Base-by-base conservation (phyloP, 306 rosid genomes). In the Sphenostylis stenocarpa region DNA sequence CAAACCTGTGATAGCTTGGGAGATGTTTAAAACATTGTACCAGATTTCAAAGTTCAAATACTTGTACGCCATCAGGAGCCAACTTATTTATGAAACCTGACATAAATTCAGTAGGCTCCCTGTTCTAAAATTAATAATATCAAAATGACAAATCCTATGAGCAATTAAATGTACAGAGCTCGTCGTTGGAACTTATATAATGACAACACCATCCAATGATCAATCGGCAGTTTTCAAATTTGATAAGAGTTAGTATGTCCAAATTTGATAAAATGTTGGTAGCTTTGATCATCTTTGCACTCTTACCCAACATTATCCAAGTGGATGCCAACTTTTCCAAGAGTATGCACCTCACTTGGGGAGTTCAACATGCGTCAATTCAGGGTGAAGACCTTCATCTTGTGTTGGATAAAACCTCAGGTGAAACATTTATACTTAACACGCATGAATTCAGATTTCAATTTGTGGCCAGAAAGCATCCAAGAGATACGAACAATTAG, bases 361-460 rank as follows among this genome's bases (percentile, higher is more conserved):
- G 94, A 43, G 47, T 38, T 65, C 83, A 81, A 61, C 88, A 82
- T 23, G 85, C 92, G 36, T 36, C 84, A 60, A 73, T 90, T 72
- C 19, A 21, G 67, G 93, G 88, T 36, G 92, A 90, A 20, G 87
- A 87, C 73, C 91, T 90, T 78, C 85, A 87, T 39, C 94, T 93
- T 21, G 94, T 87, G 70, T 84, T 89, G 47, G 90, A 87, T 80
- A 75, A 67, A 77, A 74, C 81, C 67, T 82, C 94, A 77, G 94
- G 96, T 90, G 73, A 77, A 61, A 67, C 33, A 21, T 19, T 20
- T 56, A 51, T 57, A 36, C 21, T 73, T 74, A 24, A 3, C 74
- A 57, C 56, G 73, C 58, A 52, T 57, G 57, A 1, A 45, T 31
- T 69, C 29, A 26, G 1, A 53, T 82, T 70, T 76, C 63, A 49